Conservation (phyloP, 164 flowering plant genomes). For the Vitis amurensis region DNA sequence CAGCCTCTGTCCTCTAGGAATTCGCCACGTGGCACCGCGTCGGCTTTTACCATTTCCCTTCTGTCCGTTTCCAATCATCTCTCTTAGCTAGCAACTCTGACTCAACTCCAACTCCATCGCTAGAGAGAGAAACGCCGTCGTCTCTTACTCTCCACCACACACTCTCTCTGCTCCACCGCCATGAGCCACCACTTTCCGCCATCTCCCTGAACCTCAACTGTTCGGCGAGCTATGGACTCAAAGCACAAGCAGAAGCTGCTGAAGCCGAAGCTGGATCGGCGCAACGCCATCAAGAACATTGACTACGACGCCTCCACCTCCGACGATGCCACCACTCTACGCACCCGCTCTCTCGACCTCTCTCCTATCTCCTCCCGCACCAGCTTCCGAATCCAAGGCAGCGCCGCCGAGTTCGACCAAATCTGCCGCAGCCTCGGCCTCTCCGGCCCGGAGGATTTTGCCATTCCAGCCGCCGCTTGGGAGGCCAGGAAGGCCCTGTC, state of each 20-base stretch:
- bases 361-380: slow-evolving; percentile 13
- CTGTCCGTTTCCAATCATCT: too few species aligned
- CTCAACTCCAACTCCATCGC: too few species aligned
- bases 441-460: slow-evolving; percentile 52
- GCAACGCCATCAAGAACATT: slow-evolving; percentile 60
- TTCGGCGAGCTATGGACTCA: neutral
- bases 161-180: too few species aligned
- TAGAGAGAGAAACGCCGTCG: too few species aligned
- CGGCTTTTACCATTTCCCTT: too few species aligned
- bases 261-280: slow-evolving; percentile 54
- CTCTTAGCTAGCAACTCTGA: too few species aligned
- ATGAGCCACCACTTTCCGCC: too few species aligned
- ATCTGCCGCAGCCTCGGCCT: slow-evolving; percentile 50
- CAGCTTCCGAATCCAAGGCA: slow-evolving; percentile 56
- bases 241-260: slow-evolving; percentile 12
- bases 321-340: too few species aligned
- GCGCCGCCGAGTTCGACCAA: slow-evolving; percentile 45
- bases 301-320: slow-evolving; percentile 40
- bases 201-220: too few species aligned
- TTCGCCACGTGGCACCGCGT: too few species aligned
- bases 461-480: slow-evolving; percentile 14
- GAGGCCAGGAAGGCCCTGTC: slow-evolving; percentile 9
- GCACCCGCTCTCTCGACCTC: slow-evolving; percentile 26
- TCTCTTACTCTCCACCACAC: too few species aligned
- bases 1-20: too few species aligned